phyloP scores from a whole-genome alignment of 179 eudicot species.

The Nepenthes alata region DNA sequence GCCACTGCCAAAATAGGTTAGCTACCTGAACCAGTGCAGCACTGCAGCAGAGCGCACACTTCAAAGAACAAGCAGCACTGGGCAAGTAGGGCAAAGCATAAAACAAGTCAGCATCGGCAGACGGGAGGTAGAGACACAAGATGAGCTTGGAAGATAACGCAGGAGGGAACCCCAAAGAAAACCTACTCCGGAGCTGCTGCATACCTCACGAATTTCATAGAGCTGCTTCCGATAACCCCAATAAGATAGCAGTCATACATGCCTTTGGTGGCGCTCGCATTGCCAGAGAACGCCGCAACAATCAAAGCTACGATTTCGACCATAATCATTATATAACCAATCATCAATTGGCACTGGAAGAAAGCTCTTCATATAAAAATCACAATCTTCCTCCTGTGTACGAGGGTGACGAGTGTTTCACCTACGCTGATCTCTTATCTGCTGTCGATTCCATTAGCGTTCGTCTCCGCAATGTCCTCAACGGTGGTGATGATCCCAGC shows the following conservation, averaged over 20 bases:
- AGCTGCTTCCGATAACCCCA: constrained; percentile 36
- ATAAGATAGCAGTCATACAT: constrained; percentile 53
- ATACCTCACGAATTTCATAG: constrained; percentile 54
- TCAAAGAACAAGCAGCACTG: too few relatives aligned
- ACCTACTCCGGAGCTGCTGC: constrained; percentile 31
- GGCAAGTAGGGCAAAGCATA: too few relatives aligned
- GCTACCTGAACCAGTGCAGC: too few relatives aligned
- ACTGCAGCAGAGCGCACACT: too few relatives aligned
- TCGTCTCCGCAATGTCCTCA: constrained; percentile 39
- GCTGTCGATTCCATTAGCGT: constrained; percentile 52
- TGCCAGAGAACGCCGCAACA: constrained; percentile 14
- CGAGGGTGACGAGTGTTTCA: constrained; percentile 47
- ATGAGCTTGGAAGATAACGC: not conserved
- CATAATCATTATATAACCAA: not conserved
- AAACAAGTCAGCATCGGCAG: too few relatives aligned
- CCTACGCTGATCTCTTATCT: constrained; percentile 47
- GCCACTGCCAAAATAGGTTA: too few relatives aligned
- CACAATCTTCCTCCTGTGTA: constrained; percentile 26
- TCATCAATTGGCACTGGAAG: not conserved
- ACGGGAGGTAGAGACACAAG: too few relatives aligned
- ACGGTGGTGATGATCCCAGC: constrained; percentile 50
- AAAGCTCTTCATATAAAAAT: constrained; percentile 1
- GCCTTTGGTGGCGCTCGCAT: constrained; percentile 33
- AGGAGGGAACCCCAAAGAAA: not conserved
- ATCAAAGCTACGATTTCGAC: not conserved